These are phyloP conservation scores for Ramaria sp. DNA, from an alignment of 768 basidiomycete genomes.

Conservation along the genomic window DNA sequence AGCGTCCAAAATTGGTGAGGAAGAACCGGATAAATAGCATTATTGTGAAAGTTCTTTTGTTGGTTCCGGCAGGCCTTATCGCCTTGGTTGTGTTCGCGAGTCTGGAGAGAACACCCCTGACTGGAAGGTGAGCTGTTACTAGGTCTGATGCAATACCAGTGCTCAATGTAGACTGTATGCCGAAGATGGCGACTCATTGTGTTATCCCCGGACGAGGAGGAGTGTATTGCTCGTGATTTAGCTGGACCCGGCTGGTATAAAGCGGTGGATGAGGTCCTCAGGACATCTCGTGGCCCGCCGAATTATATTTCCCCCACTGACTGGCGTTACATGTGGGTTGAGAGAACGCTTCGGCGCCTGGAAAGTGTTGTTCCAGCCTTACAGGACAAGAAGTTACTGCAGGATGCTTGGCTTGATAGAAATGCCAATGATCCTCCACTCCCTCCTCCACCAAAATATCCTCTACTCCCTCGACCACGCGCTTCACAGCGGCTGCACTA, in stretches of 20 bases:
- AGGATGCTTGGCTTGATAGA: constrained; percentile 43
- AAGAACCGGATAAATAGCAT: constrained; percentile 24
- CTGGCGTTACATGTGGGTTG: constrained; percentile 89
- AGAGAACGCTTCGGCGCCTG: constrained; percentile 62
- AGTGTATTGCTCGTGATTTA: constrained; percentile 73
- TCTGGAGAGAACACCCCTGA: constrained; percentile 68
- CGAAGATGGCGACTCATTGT: constrained; percentile 77
- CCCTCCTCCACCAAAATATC: constrained; percentile 75
- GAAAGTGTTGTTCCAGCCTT: constrained; percentile 66
- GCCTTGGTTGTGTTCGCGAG: constrained; percentile 64
- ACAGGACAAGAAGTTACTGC: constrained; percentile 44
- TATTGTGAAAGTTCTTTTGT: constrained; percentile 43
- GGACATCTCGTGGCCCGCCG: constrained; percentile 42
- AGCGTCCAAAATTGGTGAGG: background rate
- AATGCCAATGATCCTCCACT: constrained; percentile 43
- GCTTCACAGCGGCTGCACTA: constrained; percentile 56
- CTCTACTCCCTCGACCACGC: constrained; percentile 75
- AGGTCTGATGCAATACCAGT: background rate
- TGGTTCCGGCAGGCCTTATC: constrained; percentile 52
- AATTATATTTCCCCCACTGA: constrained; percentile 62
- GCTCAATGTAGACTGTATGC: constrained; percentile 1
- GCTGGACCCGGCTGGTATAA: constrained; percentile 80
- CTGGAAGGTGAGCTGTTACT: constrained; percentile 54
- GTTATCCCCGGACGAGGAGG: constrained; percentile 88
- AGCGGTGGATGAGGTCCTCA: constrained; percentile 71